Percentiles rank a stretch among this genome's conserved stretches.
Conservation (phyloP, 768 basidiomycete species). For the Daedaleopsis sinensis region DNA sequence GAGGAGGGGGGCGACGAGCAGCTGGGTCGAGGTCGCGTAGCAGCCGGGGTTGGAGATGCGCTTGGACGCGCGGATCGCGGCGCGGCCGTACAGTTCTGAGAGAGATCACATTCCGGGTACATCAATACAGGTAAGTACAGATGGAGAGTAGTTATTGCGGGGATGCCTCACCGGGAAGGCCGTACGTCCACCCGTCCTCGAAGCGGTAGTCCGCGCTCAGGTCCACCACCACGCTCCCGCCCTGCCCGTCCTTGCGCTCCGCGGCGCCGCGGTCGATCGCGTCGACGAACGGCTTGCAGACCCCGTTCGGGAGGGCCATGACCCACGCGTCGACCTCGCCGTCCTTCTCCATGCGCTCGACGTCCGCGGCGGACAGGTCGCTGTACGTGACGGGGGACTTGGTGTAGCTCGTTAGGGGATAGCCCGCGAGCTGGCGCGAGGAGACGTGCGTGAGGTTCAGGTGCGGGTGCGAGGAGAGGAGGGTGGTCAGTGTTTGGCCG, state of each 20-base stretch:
- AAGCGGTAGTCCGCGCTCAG: conserved; percentile 95
- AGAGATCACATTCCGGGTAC: conserved; percentile 36
- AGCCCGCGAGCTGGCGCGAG: conserved; percentile 90
- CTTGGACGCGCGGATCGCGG: conserved; percentile 66
- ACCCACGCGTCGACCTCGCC: conserved; percentile 97
- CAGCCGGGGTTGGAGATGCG: conserved; percentile 98
- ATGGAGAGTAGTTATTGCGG: conserved; percentile 31
- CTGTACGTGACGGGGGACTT: conserved; percentile 76
- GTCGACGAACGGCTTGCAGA: conserved; percentile 95
- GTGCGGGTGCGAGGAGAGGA: conserved; percentile 88
- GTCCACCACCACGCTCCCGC: conserved; percentile 82
- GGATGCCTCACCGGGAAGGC: conserved; percentile 91
- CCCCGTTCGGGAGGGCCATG: conserved; percentile 98
- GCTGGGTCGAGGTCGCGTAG: conserved; percentile 91
- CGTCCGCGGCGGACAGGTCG: conserved; percentile 77
- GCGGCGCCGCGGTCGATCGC: conserved; percentile 81
- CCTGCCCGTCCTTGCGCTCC: conserved; percentile 49
- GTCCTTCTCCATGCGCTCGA: conserved; percentile 86
- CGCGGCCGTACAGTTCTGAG: conserved; percentile 86
- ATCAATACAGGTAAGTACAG: conserved; percentile 30
- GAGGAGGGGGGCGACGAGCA: conserved; percentile 89
- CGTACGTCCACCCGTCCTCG: conserved; percentile 95
- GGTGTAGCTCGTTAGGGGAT: conserved; percentile 76
- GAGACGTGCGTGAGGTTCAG: conserved; percentile 94
- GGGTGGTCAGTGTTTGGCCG: conserved; percentile 85